Evolutionary conservation across 345 rosid genomes (phyloP).

Genomic region (Sisymbrium irio): DNA sequence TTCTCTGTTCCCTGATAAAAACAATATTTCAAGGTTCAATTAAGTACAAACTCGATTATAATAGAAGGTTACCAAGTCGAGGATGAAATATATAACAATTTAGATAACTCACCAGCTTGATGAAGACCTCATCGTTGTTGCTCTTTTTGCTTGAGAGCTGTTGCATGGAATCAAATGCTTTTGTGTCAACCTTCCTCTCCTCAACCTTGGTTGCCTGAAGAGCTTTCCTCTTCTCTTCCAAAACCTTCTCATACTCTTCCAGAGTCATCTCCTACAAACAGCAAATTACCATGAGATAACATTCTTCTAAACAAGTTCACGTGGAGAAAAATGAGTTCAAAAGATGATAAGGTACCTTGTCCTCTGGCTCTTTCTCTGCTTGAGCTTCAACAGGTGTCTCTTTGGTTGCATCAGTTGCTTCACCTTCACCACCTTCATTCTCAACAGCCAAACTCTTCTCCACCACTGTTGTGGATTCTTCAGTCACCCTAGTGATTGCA

Average conservation of each 20-base stretch:
- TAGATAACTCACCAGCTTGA: conserved; percentile 50
- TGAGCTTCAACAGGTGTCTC: conserved; percentile 37
- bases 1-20: conserved; percentile 57
- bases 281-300: neutral
- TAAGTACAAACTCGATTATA: neutral
- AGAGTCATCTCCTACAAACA: conserved; percentile 72
- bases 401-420: conserved; percentile 47
- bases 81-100: neutral
- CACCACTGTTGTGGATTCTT: conserved; percentile 48
- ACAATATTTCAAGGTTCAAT: neutral
- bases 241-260: conserved; percentile 79
- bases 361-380: conserved; percentile 46
- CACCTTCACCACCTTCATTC: conserved; percentile 64
- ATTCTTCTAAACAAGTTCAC: neutral
- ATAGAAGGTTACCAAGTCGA: neutral
- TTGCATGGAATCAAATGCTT: conserved; percentile 65
- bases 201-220: conserved; percentile 51
- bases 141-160: conserved; percentile 69
- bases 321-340: neutral
- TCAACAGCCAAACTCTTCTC: conserved; percentile 55
- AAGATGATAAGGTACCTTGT: conserved; percentile 42
- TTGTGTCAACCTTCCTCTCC: conserved; percentile 64
- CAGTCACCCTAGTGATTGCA: conserved; percentile 49
- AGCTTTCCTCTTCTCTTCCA: conserved; percentile 68
- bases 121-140: conserved; percentile 49